phyloP scores from a whole-genome alignment of 331 rosid species.

The Quercus phellos region DNA sequence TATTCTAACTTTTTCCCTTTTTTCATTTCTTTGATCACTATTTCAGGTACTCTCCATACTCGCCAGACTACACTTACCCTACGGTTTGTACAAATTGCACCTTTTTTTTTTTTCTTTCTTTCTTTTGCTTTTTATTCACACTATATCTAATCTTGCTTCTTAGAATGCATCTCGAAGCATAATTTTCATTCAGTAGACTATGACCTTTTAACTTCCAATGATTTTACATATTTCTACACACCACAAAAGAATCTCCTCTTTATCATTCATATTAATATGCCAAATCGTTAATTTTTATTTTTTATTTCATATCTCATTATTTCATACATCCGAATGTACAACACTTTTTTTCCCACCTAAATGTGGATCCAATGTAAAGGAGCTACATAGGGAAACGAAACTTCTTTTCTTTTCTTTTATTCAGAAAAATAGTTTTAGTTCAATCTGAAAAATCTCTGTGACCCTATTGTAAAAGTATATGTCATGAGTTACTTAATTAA shows the following conservation, averaged over 20 bases:
- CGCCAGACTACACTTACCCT: conserved; percentile 88
- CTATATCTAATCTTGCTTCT: conserved; percentile 13
- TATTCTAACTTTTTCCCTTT: background rate
- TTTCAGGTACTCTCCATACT: conserved; percentile 95
- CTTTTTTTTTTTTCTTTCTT: conserved; percentile 9
- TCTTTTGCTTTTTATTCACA: conserved; percentile 1
- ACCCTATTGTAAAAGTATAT: no score
- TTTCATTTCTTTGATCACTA: background rate
- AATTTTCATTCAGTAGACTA: conserved; percentile 30
- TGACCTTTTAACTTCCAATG: conserved; percentile 30
- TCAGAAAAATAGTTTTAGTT: no score
- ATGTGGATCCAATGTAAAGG: no score
- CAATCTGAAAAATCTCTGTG: no score
- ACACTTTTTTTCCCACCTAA: no score
- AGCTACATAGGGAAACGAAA: no score
- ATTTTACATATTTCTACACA: no score
- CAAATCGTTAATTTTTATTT: background rate
- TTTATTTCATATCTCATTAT: no score
- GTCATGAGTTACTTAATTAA: no score
- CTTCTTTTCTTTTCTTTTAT: no score
- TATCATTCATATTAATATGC: background rate
- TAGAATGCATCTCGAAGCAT: conserved; percentile 43
- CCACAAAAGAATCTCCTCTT: no score
- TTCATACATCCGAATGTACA: no score
- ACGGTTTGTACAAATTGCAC: conserved; percentile 60